These are phyloP conservation scores for Salix udensis DNA, from an alignment of 345 rosid genomes.

Conservation along the genomic window DNA sequence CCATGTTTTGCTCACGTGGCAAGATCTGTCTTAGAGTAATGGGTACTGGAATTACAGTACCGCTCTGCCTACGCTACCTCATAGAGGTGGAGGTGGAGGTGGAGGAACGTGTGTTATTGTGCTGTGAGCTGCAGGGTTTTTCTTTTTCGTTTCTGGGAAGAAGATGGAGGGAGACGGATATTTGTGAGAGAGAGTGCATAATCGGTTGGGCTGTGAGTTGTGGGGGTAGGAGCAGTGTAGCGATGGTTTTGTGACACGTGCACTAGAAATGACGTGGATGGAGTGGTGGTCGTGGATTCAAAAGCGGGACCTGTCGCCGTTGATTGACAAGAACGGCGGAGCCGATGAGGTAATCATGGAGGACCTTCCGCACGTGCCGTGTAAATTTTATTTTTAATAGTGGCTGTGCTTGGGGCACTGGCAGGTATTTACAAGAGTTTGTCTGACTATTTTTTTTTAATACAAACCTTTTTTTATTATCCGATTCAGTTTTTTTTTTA, in stretches of 20 bases:
- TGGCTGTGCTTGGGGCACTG: too few species aligned
- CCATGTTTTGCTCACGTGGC: slow-evolving; percentile 38
- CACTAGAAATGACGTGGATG: not conserved
- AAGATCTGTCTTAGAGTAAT: not conserved
- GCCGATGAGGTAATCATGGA: too few species aligned
- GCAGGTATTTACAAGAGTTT: too few species aligned
- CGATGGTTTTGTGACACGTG: not conserved
- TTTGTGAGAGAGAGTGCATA: not conserved
- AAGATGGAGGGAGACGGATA: not conserved
- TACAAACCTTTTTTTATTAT: too few species aligned
- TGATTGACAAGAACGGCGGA: too few species aligned
- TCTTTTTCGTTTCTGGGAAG: not conserved
- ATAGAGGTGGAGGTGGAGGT: not conserved
- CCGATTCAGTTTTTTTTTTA: too few species aligned
- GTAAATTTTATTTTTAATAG: too few species aligned
- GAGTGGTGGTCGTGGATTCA: not conserved
- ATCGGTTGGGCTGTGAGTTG: not conserved
- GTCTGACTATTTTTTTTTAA: too few species aligned
- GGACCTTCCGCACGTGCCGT: too few species aligned
- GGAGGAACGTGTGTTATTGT: not conserved
- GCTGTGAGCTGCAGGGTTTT: not conserved
- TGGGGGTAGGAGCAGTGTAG: not conserved
- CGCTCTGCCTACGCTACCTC: not conserved
- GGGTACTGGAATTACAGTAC: not conserved
- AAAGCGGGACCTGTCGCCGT: too few species aligned